These are phyloP conservation scores for Moesziomyces globuligerus DNA, from an alignment of 1,284 basidiomycete genomes.

Conservation along the genomic window DNA sequence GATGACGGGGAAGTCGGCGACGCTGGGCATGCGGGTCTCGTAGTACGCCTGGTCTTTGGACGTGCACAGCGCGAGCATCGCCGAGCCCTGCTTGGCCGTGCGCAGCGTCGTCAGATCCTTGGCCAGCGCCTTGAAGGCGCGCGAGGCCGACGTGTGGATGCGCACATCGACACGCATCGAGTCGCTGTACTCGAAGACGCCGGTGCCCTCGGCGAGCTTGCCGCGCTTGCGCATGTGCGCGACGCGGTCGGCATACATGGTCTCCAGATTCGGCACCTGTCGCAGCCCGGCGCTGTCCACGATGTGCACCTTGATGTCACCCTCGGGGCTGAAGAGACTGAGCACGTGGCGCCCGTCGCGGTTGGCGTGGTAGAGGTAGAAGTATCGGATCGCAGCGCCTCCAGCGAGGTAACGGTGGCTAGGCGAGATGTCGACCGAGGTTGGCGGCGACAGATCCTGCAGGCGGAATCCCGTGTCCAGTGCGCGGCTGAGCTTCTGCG, in stretches of 20 bases:
- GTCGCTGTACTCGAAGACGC: slow-evolving; percentile 76
- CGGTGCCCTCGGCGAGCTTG: slow-evolving; percentile 48
- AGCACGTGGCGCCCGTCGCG: slow-evolving; percentile 86
- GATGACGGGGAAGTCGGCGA: slow-evolving; percentile 83
- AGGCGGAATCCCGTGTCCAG: slow-evolving; percentile 86
- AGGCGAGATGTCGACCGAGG: slow-evolving; percentile 39
- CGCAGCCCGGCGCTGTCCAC: slow-evolving; percentile 88
- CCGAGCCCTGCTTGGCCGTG: slow-evolving; percentile 76
- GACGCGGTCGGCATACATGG: slow-evolving; percentile 76
- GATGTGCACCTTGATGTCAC: slow-evolving; percentile 77
- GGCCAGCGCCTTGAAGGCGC: slow-evolving; percentile 87
- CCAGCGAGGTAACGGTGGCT: slow-evolving; percentile 78
- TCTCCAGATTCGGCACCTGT: slow-evolving; percentile 82
- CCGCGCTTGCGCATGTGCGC: slow-evolving; percentile 64
- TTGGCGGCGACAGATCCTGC: slow-evolving; percentile 73
- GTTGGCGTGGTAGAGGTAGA: slow-evolving; percentile 90
- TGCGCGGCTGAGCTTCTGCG: slow-evolving; percentile 82
- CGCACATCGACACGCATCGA: slow-evolving; percentile 76
- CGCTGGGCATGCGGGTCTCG: slow-evolving; percentile 77
- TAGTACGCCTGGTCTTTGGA: slow-evolving; percentile 86
- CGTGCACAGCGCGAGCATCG: slow-evolving; percentile 83
- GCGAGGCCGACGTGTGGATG: slow-evolving; percentile 82
- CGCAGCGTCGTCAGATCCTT: slow-evolving; percentile 78
- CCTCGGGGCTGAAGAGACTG: slow-evolving; percentile 79
- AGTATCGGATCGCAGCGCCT: slow-evolving; percentile 79